A percentile compares a stretch with the other conserved stretches of the same genome.
These are phyloP conservation scores for Cercospora zeae-maydis DNA, from an alignment of 2,329 filamentous ascomycete genomes.

Conservation along the genomic window DNA sequence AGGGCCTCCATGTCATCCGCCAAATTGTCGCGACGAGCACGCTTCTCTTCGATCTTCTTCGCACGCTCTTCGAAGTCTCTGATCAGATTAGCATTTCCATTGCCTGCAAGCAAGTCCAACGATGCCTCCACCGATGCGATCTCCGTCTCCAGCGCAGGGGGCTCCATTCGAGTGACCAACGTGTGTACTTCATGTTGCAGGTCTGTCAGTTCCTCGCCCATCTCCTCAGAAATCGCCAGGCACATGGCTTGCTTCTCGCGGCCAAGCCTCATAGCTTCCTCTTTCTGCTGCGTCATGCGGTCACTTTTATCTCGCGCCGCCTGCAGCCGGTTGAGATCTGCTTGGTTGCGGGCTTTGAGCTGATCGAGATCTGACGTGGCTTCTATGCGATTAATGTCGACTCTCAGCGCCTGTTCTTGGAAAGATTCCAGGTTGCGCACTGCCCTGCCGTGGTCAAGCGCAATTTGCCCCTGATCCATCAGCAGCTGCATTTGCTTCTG, in stretches of 20 bases:
- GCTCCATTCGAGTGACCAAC: conserved; percentile 31
- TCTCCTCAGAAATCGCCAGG: neutral
- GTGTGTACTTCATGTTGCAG: conserved; percentile 27
- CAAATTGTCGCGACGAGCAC: conserved; percentile 49
- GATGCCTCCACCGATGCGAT: conserved; percentile 71
- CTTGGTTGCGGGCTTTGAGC: conserved; percentile 66
- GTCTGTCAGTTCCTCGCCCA: conserved; percentile 19
- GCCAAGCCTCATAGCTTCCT: conserved; percentile 35
- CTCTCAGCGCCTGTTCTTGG: conserved; percentile 64
- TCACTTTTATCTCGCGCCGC: conserved; percentile 58
- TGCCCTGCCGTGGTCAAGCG: conserved; percentile 56
- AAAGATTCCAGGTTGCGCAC: conserved; percentile 61
- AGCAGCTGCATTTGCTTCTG: conserved; percentile 34
- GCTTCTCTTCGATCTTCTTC: conserved; percentile 64
- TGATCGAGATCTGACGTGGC: conserved; percentile 73
- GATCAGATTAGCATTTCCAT: conserved; percentile 68
- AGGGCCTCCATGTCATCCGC: conserved; percentile 55
- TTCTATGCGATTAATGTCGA: conserved; percentile 69
- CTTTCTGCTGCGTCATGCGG: conserved; percentile 48
- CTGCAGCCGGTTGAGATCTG: conserved; percentile 67
- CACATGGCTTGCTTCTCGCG: conserved; percentile 32
- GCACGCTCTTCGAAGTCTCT: conserved; percentile 72
- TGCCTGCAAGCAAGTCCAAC: conserved; percentile 67
- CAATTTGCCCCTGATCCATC: conserved; percentile 38
- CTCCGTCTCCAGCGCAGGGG: conserved; percentile 60